Evolutionary conservation across 441 rosid species (phyloP).

Genomic region (Hura crepitans): DNA sequence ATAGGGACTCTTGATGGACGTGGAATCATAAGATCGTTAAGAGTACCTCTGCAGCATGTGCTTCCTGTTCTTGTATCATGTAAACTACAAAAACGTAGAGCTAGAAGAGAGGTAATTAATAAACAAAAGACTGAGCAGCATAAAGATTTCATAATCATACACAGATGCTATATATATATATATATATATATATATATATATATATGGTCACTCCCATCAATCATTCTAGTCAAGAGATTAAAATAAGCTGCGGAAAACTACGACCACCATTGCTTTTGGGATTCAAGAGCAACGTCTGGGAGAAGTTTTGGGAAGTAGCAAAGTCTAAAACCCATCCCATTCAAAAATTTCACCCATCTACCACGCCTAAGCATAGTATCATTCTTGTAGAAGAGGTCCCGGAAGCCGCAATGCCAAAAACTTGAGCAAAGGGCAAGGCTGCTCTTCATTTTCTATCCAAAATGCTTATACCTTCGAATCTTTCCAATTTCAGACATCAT

Average conservation of each 20-base stretch:
- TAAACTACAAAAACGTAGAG: conserved; percentile 41
- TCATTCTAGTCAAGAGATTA: too few relatives aligned
- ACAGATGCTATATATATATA: too few relatives aligned
- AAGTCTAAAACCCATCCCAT: conserved; percentile 17
- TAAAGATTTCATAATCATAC: too few relatives aligned
- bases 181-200: too few relatives aligned
- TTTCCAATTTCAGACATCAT: not conserved
- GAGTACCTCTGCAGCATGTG: conserved; percentile 81
- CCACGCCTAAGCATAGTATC: conserved; percentile 19
- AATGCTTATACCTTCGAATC: conserved; percentile 7
- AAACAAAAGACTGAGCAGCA: too few relatives aligned
- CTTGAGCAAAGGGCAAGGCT: conserved; percentile 37
- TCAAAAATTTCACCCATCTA: conserved; percentile 20
- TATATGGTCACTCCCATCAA: too few relatives aligned
- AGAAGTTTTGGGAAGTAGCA: conserved; percentile 24
- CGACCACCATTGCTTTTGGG: too few relatives aligned
- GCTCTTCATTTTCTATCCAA: conserved; percentile 23
- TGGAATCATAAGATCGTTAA: conserved; percentile 9
- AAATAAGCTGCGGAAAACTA: too few relatives aligned
- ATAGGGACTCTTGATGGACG: conserved; percentile 1
- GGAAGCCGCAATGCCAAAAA: conserved; percentile 38
- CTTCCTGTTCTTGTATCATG: conserved; percentile 88
- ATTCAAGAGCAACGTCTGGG: conserved; percentile 16
- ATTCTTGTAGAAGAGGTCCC: conserved; percentile 31
- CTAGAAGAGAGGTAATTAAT: conserved; percentile 14